Conservation (phyloP, 352 stramenopile genomes). For the Globisporangium acanthophoron region DNA sequence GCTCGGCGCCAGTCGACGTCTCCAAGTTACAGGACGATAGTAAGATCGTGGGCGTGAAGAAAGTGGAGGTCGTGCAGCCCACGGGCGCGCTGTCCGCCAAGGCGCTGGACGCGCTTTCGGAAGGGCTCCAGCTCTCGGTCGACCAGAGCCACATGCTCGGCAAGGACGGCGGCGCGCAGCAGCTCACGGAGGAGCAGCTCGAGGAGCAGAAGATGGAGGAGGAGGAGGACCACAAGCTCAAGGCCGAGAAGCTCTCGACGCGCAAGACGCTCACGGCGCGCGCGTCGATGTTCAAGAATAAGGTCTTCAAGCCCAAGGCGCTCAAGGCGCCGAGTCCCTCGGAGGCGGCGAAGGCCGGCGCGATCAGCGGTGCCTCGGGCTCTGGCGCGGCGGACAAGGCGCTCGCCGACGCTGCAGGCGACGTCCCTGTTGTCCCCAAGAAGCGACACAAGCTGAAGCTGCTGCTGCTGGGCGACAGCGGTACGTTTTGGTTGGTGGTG, state of each 20-base stretch:
- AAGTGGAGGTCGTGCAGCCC: constrained; percentile 65
- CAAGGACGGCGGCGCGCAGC: constrained; percentile 14
- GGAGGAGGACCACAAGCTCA: constrained; percentile 80
- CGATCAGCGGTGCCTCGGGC: background rate
- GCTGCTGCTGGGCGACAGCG: constrained; percentile 87
- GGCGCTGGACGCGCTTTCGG: constrained; percentile 71
- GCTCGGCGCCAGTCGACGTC: constrained; percentile 75
- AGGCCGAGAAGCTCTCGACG: constrained; percentile 64
- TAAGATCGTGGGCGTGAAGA: constrained; percentile 73
- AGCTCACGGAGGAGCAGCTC: constrained; percentile 70
- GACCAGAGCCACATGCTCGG: constrained; percentile 40
- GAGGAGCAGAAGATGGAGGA: constrained; percentile 87
- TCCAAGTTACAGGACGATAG: constrained; percentile 73
- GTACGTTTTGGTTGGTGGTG: constrained; percentile 18
- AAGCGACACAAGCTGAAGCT: constrained; percentile 89
- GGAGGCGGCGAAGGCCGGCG: background rate
- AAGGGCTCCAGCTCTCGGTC: constrained; percentile 68
- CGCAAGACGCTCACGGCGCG: constrained; percentile 53
- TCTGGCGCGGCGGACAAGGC: constrained; percentile 9
- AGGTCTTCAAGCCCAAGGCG: constrained; percentile 57
- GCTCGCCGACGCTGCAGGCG: constrained; percentile 14
- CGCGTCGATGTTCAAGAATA: constrained; percentile 72
- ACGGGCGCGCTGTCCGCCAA: constrained; percentile 70
- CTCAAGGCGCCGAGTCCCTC: constrained; percentile 9
- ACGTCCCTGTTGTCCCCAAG: constrained; percentile 32